A percentile compares a stretch with the other conserved stretches of the same genome.
Conservation (phyloP, 805 yeast species). For the Tetrapisispora taiwanensis region DNA sequence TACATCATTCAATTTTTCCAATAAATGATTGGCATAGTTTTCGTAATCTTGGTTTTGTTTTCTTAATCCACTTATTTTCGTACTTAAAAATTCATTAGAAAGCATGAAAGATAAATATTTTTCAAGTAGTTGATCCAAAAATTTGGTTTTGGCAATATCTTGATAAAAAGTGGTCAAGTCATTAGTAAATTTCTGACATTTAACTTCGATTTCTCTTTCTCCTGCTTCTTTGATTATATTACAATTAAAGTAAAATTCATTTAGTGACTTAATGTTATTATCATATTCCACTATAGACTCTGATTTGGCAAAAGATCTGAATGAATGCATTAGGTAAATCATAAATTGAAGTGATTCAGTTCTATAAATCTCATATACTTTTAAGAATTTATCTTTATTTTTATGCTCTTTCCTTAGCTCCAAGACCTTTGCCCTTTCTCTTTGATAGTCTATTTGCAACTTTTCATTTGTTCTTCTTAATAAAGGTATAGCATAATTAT, state of each 20-base stretch:
- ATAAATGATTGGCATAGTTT: slow-evolving; percentile 8
- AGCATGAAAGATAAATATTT: slow-evolving; percentile 16
- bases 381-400: slow-evolving; percentile 9
- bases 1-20: slow-evolving; percentile 5
- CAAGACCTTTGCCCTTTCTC: slow-evolving; percentile 19
- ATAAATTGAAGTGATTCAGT: slow-evolving; percentile 21
- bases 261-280: slow-evolving; percentile 10
- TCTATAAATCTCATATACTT: slow-evolving; percentile 15
- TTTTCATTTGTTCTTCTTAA: slow-evolving; percentile 5
- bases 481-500: neutral
- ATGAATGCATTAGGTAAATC: slow-evolving; percentile 22
- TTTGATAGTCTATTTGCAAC: slow-evolving; percentile 14
- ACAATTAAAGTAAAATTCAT: slow-evolving; percentile 1
- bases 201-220: slow-evolving; percentile 2
- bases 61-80: slow-evolving; percentile 14
- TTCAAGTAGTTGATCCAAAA: slow-evolving; percentile 17
- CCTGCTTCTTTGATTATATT: slow-evolving; percentile 2
- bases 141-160: slow-evolving; percentile 14
- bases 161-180: slow-evolving; percentile 9
- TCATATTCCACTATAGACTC: slow-evolving; percentile 15
- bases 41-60: slow-evolving; percentile 13
- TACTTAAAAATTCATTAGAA: slow-evolving; percentile 17
- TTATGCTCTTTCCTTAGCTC: slow-evolving; percentile 16
- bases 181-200: slow-evolving; percentile 1
- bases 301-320: slow-evolving; percentile 13